phyloP scores from a whole-genome alignment of 2,329 filamentous ascomycete genomes.

The Colletotrichum gigasporum region DNA sequence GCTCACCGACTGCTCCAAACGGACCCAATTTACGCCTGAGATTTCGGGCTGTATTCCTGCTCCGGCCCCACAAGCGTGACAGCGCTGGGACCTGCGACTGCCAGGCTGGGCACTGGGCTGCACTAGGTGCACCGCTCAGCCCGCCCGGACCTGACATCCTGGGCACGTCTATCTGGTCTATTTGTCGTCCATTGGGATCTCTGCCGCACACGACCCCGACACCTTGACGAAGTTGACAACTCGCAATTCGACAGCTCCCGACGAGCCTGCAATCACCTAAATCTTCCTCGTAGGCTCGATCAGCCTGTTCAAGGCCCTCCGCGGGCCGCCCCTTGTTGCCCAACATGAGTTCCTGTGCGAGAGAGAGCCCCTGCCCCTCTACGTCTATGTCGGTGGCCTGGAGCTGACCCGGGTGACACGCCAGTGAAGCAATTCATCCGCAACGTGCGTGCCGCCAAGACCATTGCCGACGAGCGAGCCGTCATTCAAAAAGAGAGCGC shows the following conservation, averaged over 20 bases:
- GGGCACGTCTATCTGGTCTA: slow-evolving; percentile 28
- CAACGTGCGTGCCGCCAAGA: slow-evolving; percentile 98
- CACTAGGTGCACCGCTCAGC: slow-evolving; percentile 11
- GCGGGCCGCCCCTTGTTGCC: slow-evolving; percentile 26
- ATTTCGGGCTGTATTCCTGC: slow-evolving; percentile 15
- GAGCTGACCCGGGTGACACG: slow-evolving; percentile 23
- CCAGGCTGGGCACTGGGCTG: background rate
- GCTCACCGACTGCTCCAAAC: background rate
- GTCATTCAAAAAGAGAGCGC: slow-evolving; percentile 99
- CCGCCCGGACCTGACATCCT: slow-evolving; percentile 23
- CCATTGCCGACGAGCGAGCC: slow-evolving; percentile 96
- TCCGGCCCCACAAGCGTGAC: slow-evolving; percentile 4
- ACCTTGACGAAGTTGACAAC: slow-evolving; percentile 5
- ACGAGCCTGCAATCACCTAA: slow-evolving; percentile 1
- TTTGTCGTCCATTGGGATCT: slow-evolving; percentile 10
- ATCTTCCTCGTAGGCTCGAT: slow-evolving; percentile 1
- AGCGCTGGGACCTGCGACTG: slow-evolving; percentile 14
- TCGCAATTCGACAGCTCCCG: slow-evolving; percentile 17
- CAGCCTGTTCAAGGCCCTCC: slow-evolving; percentile 26
- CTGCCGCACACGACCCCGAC: background rate
- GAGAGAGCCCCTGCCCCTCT: slow-evolving; percentile 18
- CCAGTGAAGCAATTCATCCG: slow-evolving; percentile 99
- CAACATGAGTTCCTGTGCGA: slow-evolving; percentile 52
- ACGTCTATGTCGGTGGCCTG: background rate
- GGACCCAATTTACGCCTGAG: slow-evolving; percentile 8